Base-by-base conservation (phyloP, 257 asterid species). In the Thymus mandschuricus region DNA sequence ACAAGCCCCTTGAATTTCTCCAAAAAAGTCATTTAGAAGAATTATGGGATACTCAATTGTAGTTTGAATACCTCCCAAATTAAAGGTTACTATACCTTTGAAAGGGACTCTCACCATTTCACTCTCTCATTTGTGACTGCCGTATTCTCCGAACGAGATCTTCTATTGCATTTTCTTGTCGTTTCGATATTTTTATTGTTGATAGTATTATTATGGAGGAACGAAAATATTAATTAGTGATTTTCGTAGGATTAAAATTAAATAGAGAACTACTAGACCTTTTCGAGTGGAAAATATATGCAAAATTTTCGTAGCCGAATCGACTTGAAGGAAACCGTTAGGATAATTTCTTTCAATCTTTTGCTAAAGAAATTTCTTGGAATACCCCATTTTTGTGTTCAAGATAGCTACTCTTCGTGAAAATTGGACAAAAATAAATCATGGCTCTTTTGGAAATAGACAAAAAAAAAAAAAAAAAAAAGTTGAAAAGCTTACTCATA, bases 1-100 rank as follows among this genome's bases (percentile, higher is more conserved):
- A 51, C 95, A 81, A 63, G 0, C 86, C 83, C 82, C 59, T 72
- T 57, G 75, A 68, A 59, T 52, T 67, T 51, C 54, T 49, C 70
- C 59, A 49, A 44, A 70, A 49, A 63, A 64, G 80, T 78, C 74
- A 60, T 59, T 50, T 38, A 58, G 55, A 48, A 5, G 21, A 72
- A 3, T 35, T 21, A 11, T 40, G 15, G 49, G 72, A 64, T 41
- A 71, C 68, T 66, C 60, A 35, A 40, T 35, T 64, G 71, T 48
- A 68, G 46, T 38, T 76, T 76, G 79, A 72, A 79, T 72, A 78
- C 81, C 73, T 65, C 45, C 80, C 10, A 7, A 33, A 71, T 68
- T 45, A 75, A 46, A 4, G 58, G 57, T 34, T 45, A 48, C 80
- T 66, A 28, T 66, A 38, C 27, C 21, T 29, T 43, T 27, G 86